Evolutionary conservation across 345 rosid species (phyloP).

Genomic region (Gossypium anomalum): DNA sequence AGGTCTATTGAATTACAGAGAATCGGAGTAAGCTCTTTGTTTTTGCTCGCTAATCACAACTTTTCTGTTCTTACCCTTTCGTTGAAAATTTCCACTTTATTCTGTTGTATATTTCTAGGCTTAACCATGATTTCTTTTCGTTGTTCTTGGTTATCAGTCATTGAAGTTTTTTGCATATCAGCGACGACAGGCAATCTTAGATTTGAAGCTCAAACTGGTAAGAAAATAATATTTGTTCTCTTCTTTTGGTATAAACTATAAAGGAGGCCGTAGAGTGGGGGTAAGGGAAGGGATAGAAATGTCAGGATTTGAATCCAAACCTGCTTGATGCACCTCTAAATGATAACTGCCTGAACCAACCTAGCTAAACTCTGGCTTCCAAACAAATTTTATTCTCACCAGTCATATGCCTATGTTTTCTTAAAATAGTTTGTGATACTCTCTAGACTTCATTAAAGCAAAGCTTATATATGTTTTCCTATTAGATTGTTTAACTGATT

Average conservation of each 20-base stretch:
- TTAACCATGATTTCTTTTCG: conserved; percentile 2
- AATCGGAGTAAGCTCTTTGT: conserved; percentile 55
- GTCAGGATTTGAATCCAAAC: neutral
- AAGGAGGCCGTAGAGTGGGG: neutral
- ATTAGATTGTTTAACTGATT: neutral
- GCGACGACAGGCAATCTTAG: conserved; percentile 41
- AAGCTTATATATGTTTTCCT: neutral
- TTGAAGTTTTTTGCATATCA: conserved; percentile 63
- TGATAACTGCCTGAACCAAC: neutral
- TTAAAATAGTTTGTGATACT: neutral
- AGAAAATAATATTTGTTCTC: neutral
- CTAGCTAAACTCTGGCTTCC: neutral
- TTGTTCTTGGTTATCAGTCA: conserved; percentile 38
- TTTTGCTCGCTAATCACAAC: neutral
- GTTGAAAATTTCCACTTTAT: neutral
- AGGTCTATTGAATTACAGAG: conserved; percentile 76
- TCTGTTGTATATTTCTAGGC: neutral
- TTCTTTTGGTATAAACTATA: neutral
- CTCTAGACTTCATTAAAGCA: neutral
- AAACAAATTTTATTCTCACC: neutral
- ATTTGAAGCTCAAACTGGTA: conserved; percentile 54
- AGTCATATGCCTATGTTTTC: neutral
- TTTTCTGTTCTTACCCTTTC: neutral
- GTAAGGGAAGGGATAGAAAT: neutral
- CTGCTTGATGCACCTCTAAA: neutral